phyloP scores from a whole-genome alignment of 2,329 filamentous ascomycete species.

The Nectriaceae sp. region DNA sequence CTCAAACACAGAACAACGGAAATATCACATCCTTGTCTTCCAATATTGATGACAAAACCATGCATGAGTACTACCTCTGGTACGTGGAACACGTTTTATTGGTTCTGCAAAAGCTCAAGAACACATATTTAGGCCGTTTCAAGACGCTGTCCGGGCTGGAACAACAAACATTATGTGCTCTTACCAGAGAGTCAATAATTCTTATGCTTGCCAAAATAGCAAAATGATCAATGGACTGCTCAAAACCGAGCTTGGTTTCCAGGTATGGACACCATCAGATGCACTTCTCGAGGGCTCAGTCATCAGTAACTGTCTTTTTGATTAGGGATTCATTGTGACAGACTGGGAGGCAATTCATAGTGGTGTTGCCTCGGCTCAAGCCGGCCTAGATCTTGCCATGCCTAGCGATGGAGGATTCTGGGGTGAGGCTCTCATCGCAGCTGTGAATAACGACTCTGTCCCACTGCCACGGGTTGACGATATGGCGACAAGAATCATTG shows the following conservation, averaged over 20 bases:
- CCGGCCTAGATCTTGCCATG: slow-evolving; percentile 55
- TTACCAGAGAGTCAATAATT: slow-evolving; percentile 49
- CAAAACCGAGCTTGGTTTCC: slow-evolving; percentile 52
- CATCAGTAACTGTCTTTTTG: too few relatives aligned
- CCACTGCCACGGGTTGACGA: slow-evolving; percentile 43
- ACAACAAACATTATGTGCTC: slow-evolving; percentile 45
- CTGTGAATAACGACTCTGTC: slow-evolving; percentile 50
- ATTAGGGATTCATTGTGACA: slow-evolving; percentile 41
- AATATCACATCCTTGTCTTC: slow-evolving; percentile 30
- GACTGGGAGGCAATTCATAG: slow-evolving; percentile 46
- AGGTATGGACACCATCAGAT: slow-evolving; percentile 15
- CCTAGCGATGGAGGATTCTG: slow-evolving; percentile 43
- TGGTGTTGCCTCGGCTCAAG: slow-evolving; percentile 44
- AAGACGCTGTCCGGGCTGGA: slow-evolving; percentile 34
- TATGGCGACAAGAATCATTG: slow-evolving; percentile 53
- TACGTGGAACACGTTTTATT: background rate
- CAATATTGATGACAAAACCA: slow-evolving; percentile 60
- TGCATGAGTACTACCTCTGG: slow-evolving; percentile 53
- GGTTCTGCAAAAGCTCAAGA: background rate
- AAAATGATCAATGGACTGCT: slow-evolving; percentile 50
- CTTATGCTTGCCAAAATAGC: slow-evolving; percentile 52
- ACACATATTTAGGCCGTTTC: slow-evolving; percentile 27
- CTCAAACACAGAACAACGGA: slow-evolving; percentile 26
- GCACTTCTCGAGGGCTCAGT: background rate
- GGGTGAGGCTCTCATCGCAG: slow-evolving; percentile 39